Evolutionary conservation across 129 eudicot genomes (phyloP).

Genomic region (Flaveria brownii): DNA sequence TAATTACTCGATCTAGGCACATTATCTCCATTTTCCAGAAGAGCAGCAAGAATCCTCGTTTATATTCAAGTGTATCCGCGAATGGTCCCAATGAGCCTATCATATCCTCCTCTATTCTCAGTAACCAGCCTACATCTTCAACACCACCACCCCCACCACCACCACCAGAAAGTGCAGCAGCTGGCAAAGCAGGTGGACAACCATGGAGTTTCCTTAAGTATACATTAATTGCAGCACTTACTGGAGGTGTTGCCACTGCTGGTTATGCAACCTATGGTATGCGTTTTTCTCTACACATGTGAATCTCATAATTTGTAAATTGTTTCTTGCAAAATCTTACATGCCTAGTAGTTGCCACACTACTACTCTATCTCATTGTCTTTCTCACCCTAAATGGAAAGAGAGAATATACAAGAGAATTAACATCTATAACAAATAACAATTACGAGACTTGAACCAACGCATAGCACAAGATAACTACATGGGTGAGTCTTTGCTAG

Average conservation of each 20-base stretch:
- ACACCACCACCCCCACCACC: conserved; percentile 42
- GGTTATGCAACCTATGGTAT: conserved; percentile 83
- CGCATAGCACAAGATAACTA: neutral
- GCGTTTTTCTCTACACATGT: conserved; percentile 1
- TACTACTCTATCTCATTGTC: neutral
- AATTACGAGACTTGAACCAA: neutral
- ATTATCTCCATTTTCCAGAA: conserved; percentile 36
- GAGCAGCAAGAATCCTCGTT: conserved; percentile 39
- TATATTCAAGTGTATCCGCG: conserved; percentile 39
- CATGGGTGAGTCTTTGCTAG: conserved; percentile 11
- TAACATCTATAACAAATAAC: neutral
- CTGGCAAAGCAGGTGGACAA: conserved; percentile 30
- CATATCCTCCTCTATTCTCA: conserved; percentile 34
- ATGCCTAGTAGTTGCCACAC: neutral
- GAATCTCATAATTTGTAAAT: neutral
- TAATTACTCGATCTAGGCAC: conserved; percentile 49
- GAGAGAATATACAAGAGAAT: conserved; percentile 2
- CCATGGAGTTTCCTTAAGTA: conserved; percentile 62
- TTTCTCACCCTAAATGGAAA: conserved; percentile 9
- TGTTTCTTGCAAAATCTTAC: conserved; percentile 3
- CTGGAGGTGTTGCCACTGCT: conserved; percentile 70
- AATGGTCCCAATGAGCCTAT: conserved; percentile 56
- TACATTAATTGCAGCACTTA: conserved; percentile 51
- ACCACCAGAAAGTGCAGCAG: conserved; percentile 34
- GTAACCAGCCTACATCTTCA: conserved; percentile 28